A percentile compares a stretch with the other conserved stretches of the same genome.
These are phyloP conservation scores for Tulasnella sp. DNA, from an alignment of 768 basidiomycete genomes.

Conservation along the genomic window DNA sequence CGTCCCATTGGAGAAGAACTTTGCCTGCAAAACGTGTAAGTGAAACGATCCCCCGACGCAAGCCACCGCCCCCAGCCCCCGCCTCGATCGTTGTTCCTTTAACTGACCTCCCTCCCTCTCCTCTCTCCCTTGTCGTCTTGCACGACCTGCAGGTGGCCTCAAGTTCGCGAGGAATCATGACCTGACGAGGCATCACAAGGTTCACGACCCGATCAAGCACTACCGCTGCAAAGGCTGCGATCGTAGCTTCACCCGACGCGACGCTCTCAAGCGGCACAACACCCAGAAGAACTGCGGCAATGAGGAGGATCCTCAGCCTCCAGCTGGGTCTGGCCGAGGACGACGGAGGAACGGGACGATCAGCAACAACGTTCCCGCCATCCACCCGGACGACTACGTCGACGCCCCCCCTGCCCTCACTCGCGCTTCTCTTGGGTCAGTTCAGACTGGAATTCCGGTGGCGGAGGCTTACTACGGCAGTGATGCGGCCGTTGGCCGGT, in stretches of 20 bases:
- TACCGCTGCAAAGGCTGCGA: slow-evolving; percentile 22
- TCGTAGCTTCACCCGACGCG: slow-evolving; percentile 31
- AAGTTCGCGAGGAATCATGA: slow-evolving; percentile 17
- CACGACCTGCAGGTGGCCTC: slow-evolving; percentile 17
- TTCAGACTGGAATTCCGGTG: background rate
- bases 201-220: slow-evolving; percentile 35
- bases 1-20: slow-evolving; percentile 6
- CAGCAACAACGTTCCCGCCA: background rate
- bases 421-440: background rate
- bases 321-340: background rate
- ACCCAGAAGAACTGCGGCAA: slow-evolving; percentile 8
- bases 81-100: background rate
- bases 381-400: background rate
- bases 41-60: background rate
- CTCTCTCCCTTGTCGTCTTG: background rate
- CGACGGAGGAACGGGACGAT: background rate
- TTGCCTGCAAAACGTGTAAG: background rate
- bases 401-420: background rate
- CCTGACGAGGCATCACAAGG: slow-evolving; percentile 28
- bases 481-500: background rate
- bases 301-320: background rate
- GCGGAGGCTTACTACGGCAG: background rate
- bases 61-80: background rate
- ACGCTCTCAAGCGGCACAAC: slow-evolving; percentile 31
- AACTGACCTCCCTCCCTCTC: background rate